phyloP scores from a whole-genome alignment of 805 yeast species.

The Kurtzmaniella cleridarum region DNA sequence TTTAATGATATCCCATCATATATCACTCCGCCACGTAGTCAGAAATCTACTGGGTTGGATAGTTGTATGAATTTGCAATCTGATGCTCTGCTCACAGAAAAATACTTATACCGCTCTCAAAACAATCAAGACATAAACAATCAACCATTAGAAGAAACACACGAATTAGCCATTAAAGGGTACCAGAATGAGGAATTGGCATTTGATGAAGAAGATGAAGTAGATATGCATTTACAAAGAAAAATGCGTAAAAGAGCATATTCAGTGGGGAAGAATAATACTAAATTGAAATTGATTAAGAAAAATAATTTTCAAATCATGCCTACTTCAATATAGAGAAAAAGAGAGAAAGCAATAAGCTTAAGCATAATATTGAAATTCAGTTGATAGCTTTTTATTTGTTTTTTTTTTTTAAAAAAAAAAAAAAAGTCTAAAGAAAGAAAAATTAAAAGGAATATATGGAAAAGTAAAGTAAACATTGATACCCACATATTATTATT shows the following conservation, averaged over 20 bases:
- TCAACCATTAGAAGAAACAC: conserved; percentile 11
- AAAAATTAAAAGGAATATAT: no score
- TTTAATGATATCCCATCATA: conserved; percentile 25
- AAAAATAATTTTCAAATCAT: conserved; percentile 26
- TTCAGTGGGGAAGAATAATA: conserved; percentile 35
- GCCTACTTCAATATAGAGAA: conserved; percentile 7
- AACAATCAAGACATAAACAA: conserved; percentile 8
- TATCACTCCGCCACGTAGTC: conserved; percentile 30
- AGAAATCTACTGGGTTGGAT: conserved; percentile 2
- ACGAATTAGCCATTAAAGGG: neutral
- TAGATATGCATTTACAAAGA: conserved; percentile 15
- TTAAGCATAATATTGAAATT: no score
- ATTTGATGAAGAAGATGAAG: conserved; percentile 16
- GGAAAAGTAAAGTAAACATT: no score
- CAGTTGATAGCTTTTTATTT: no score
- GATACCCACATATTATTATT: no score
- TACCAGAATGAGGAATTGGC: no score
- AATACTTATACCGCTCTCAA: conserved; percentile 15
- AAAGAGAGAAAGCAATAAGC: no score
- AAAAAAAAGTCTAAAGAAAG: no score
- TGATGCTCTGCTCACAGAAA: conserved; percentile 10
- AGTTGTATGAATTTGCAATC: neutral
- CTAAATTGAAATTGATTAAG: conserved; percentile 27
- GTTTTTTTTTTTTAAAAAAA: no score
- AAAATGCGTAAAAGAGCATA: conserved; percentile 28